Percentiles rank a stretch among this genome's conserved stretches.
phyloP scores from a whole-genome alignment of 2,329 filamentous ascomycete genomes.

The Penicillium olsonii region DNA sequence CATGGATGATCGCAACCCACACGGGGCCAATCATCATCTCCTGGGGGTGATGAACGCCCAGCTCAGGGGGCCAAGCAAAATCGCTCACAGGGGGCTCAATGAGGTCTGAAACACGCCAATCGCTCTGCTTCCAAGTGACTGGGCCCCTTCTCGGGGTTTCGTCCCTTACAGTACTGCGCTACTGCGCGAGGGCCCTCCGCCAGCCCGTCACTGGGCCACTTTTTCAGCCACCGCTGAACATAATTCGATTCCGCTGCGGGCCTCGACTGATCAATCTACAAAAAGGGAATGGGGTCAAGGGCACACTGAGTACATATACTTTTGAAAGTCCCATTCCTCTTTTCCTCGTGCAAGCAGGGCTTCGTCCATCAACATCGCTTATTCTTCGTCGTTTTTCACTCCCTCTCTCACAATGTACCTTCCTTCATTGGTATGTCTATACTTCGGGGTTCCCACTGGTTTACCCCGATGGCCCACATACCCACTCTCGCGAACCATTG shows the following conservation, averaged over 20 bases:
- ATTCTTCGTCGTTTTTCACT: conserved; percentile 7
- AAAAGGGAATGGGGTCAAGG: conserved; percentile 5
- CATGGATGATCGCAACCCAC: conserved; percentile 9
- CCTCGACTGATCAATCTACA: conserved; percentile 10
- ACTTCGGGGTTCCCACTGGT: neutral
- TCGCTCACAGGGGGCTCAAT: conserved; percentile 5
- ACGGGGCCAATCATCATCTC: conserved; percentile 5
- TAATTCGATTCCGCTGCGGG: conserved; percentile 9
- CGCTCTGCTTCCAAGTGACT: neutral
- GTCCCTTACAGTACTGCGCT: conserved; percentile 9
- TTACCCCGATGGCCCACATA: neutral
- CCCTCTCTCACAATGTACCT: conserved; percentile 9
- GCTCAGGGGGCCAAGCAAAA: conserved; percentile 1
- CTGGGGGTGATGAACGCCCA: conserved; percentile 1
- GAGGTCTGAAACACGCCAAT: conserved; percentile 10
- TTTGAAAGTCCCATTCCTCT: neutral
- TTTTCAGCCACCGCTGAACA: conserved; percentile 9
- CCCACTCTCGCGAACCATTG: conserved; percentile 1
- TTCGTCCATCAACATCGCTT: conserved; percentile 7
- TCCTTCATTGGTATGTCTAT: conserved; percentile 13
- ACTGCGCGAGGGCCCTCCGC: conserved; percentile 4
- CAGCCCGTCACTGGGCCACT: conserved; percentile 12
- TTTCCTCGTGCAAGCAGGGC: conserved; percentile 13
- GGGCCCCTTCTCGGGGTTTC: conserved; percentile 6
- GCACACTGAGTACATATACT: conserved; percentile 13